Evolutionary conservation across 768 basidiomycete species (phyloP).

Genomic region (Leucogyrophana mollusca): DNA sequence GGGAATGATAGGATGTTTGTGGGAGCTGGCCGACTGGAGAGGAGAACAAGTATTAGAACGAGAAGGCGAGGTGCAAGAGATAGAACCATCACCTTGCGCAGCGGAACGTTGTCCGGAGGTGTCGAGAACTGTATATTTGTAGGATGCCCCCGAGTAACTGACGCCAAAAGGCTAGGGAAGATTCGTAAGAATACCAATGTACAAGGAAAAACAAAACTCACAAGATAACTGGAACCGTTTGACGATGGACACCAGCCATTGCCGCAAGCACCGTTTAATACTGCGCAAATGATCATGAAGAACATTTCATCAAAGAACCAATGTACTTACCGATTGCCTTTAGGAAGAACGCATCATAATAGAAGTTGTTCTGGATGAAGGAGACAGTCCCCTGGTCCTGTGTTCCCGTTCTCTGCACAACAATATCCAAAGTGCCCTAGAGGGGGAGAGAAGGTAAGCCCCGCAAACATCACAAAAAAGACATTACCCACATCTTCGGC

Average conservation of each 20-base stretch:
- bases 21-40: constrained; percentile 83
- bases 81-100: constrained; percentile 65
- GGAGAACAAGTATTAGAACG: constrained; percentile 7
- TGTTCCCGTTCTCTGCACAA: constrained; percentile 80
- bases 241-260: constrained; percentile 72
- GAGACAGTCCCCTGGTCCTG: constrained; percentile 60
- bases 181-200: constrained; percentile 5
- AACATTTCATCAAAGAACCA: neutral
- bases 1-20: constrained; percentile 87
- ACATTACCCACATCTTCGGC: constrained; percentile 83
- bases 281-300: constrained; percentile 37
- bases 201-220: constrained; percentile 36
- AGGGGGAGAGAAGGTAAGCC: neutral
- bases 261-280: constrained; percentile 90
- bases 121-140: constrained; percentile 96
- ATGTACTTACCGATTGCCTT: constrained; percentile 80
- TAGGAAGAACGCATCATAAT: constrained; percentile 98
- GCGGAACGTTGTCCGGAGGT: constrained; percentile 86
- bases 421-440: constrained; percentile 89
- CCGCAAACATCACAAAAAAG: neutral
- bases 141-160: constrained; percentile 91
- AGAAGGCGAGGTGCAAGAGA: neutral
- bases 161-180: constrained; percentile 80
- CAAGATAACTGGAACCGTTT: constrained; percentile 72
- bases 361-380: constrained; percentile 96